Conservation (phyloP, 352 stramenopile species). For the Phytophthora chlamydospora region DNA sequence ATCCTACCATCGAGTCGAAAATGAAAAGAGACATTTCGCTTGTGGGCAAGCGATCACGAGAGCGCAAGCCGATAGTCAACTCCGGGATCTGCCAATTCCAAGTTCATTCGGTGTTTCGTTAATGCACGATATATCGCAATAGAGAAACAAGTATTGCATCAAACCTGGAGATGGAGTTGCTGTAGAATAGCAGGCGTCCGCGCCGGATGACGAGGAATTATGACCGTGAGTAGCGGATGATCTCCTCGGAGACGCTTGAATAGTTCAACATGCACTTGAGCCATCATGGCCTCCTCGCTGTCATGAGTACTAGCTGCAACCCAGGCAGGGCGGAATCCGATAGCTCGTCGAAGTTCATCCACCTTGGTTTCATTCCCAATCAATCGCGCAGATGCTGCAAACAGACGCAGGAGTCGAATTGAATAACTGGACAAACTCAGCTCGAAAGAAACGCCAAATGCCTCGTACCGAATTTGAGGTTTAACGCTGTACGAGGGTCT, state of each 20-base stretch:
- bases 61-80: constrained; percentile 45
- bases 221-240: constrained; percentile 43
- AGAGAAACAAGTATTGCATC: neutral
- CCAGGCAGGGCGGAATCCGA: constrained; percentile 49
- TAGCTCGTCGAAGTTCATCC: constrained; percentile 12
- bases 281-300: constrained; percentile 61
- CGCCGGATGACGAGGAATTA: constrained; percentile 70
- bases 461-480: constrained; percentile 77
- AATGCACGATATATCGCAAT: neutral
- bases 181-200: constrained; percentile 42
- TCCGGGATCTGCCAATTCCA: constrained; percentile 41
- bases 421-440: too few species aligned
- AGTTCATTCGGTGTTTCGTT: constrained; percentile 2
- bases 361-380: constrained; percentile 6
- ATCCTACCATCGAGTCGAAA: constrained; percentile 64
- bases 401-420: too few species aligned
- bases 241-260: constrained; percentile 3
- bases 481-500: constrained; percentile 37
- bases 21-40: constrained; percentile 56
- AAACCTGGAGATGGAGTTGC: constrained; percentile 43
- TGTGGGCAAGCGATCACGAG: constrained; percentile 36
- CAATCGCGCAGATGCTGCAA: constrained; percentile 21
- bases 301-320: constrained; percentile 73
- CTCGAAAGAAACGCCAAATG: too few species aligned
- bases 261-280: constrained; percentile 43